A percentile compares a stretch with the other conserved stretches of the same genome.
phyloP scores from a whole-genome alignment of 2,329 filamentous ascomycete genomes.

The Grosmannia clavigera region DNA sequence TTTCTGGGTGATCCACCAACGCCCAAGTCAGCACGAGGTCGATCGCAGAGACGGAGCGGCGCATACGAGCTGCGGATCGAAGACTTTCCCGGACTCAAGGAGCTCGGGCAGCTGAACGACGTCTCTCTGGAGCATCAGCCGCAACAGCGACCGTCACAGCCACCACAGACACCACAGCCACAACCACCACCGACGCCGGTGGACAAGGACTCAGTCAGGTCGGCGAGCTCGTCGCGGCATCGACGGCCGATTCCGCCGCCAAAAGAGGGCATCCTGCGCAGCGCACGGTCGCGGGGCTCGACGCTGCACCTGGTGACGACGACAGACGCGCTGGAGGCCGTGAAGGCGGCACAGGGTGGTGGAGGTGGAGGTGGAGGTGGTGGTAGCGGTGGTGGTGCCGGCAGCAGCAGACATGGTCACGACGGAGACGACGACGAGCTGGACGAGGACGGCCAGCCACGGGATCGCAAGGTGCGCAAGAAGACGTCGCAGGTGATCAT shows the following conservation, averaged over 20 bases:
- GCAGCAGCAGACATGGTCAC: background rate
- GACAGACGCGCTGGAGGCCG: slow-evolving; percentile 34
- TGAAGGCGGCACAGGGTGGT: slow-evolving; percentile 20
- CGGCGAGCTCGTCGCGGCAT: slow-evolving; percentile 63
- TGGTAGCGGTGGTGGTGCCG: background rate
- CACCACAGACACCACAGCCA: background rate
- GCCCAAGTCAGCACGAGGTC: slow-evolving; percentile 55
- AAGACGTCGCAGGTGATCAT: slow-evolving; percentile 47
- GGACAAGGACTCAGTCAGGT: slow-evolving; percentile 67
- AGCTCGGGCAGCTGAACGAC: slow-evolving; percentile 35
- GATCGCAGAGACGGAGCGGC: slow-evolving; percentile 63
- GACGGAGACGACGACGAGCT: background rate
- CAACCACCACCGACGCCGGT: slow-evolving; percentile 33
- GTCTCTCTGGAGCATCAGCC: background rate
- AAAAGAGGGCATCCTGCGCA: slow-evolving; percentile 61
- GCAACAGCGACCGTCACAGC: slow-evolving; percentile 9
- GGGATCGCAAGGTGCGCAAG: slow-evolving; percentile 32
- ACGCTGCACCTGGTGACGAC: slow-evolving; percentile 76
- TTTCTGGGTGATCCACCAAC: slow-evolving; percentile 32
- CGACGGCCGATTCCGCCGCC: slow-evolving; percentile 69
- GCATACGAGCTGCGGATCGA: slow-evolving; percentile 52
- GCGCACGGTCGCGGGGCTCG: slow-evolving; percentile 64
- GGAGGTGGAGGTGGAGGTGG: slow-evolving; percentile 10
- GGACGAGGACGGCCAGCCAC: background rate
- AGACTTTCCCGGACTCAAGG: slow-evolving; percentile 67